Evolutionary conservation across 495 filamentous ascomycete species (phyloP).

Genomic region (Aspergillus biplanus): DNA sequence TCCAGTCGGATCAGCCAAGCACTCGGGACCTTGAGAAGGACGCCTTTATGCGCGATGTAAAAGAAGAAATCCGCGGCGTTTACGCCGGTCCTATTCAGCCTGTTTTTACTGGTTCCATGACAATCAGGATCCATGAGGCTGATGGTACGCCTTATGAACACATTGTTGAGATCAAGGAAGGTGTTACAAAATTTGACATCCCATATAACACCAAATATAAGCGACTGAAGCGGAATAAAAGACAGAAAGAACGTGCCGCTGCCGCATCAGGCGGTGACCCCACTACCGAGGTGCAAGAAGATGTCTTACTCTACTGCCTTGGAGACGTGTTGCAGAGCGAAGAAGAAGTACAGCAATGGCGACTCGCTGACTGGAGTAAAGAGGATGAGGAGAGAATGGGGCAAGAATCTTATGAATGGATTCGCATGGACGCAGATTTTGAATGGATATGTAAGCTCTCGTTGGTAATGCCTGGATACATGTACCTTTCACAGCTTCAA

Average conservation of each 20-base stretch:
- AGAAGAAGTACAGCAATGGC: constrained; percentile 84
- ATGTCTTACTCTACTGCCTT: constrained; percentile 86
- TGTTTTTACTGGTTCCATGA: constrained; percentile 93
- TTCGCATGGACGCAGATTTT: constrained; percentile 96
- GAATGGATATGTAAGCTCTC: constrained; percentile 90
- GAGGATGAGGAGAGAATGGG: constrained; percentile 89
- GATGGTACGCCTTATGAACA: constrained; percentile 99
- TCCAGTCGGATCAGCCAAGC: constrained; percentile 60
- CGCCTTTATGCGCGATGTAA: constrained; percentile 79
- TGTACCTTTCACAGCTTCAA: constrained; percentile 96
- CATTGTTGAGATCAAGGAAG: constrained; percentile 91
- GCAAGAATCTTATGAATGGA: constrained; percentile 97
- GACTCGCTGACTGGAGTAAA: constrained; percentile 81
- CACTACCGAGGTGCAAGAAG: constrained; percentile 72
- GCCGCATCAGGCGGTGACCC: constrained; percentile 65
- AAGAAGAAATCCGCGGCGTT: constrained; percentile 73
- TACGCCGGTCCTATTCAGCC: constrained; percentile 71
- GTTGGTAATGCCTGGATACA: constrained; percentile 85
- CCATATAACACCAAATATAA: constrained; percentile 99
- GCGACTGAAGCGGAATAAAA: constrained; percentile 87
- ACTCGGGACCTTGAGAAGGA: constrained; percentile 61
- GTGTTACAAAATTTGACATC: constrained; percentile 81
- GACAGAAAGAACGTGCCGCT: constrained; percentile 76
- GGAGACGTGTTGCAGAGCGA: constrained; percentile 86
- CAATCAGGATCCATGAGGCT: constrained; percentile 95